These are phyloP conservation scores for Panicum miliaceum DNA, from an alignment of 176 grass and related monocot genomes.

Conservation along the genomic window DNA sequence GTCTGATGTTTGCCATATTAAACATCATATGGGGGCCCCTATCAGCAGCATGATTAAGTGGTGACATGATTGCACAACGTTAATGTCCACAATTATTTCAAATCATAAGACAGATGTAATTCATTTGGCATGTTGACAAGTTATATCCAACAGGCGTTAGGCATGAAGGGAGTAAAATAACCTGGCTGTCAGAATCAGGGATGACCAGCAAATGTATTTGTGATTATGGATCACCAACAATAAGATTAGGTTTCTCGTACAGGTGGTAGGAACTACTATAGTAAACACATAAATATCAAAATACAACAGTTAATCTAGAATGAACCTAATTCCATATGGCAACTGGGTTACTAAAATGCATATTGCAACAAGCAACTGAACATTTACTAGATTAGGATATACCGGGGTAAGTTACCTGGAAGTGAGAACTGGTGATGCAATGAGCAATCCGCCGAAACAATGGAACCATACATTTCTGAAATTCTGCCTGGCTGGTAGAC, in stretches of 20 bases:
- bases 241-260: neutral
- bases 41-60: slow-evolving; percentile 19
- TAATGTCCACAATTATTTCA: slow-evolving; percentile 17
- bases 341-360: slow-evolving; percentile 12
- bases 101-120: slow-evolving; percentile 2
- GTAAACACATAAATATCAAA: neutral
- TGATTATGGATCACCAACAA: slow-evolving; percentile 1
- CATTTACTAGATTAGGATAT: neutral
- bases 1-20: slow-evolving; percentile 17
- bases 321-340: slow-evolving; percentile 4
- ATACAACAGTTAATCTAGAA: neutral
- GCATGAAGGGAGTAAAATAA: neutral
- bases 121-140: neutral
- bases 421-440: slow-evolving; percentile 86
- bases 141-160: neutral
- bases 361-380: slow-evolving; percentile 6
- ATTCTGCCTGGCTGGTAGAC: slow-evolving; percentile 66
- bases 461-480: slow-evolving; percentile 98
- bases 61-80: slow-evolving; percentile 10
- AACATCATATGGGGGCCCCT: neutral
- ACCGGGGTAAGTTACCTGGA: slow-evolving; percentile 65
- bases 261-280: slow-evolving; percentile 13
- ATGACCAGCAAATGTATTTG: neutral
- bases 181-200: neutral
- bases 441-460: slow-evolving; percentile 74